Base-by-base conservation (phyloP, 805 yeast genomes). In the Cyberlindnera samutprakarnensis region DNA sequence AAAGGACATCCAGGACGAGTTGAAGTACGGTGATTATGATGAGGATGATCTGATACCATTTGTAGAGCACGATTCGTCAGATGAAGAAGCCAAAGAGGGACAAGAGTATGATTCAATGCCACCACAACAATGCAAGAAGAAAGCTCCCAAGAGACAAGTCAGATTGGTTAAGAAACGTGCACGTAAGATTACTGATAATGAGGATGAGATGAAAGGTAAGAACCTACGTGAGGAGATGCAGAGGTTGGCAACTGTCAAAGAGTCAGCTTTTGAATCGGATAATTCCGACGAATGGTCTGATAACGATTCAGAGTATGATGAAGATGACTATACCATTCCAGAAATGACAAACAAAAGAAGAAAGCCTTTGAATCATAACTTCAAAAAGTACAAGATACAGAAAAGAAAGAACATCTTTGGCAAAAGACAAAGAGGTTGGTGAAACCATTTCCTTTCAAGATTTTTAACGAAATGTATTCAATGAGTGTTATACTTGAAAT, bases 321-420 rank as follows among this genome's bases (percentile, higher is more conserved):
- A 22, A 20, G 20, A 32, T 32, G n/a, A 25, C 31, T 9, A 32
- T 8, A 17, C 11, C 2, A 45, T 42, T 14, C 54, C 22, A 17
- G 39, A 33, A 47, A 39, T 54, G 20, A 35, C 43, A 47, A 33
- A 41, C 46, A 39, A 59, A 53, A 43, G 36, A 69, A 37, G 58
- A 53, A 43, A 36, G 28, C 32, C 45, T 8, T 35, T 38, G 3
- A 32, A 46, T 18, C 28, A 30, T 8, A 75, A 75, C 47, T 75
- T 61, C 54, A 70, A 69, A 42, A 55, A 75, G 35, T 54, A 70
- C 31, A 75, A 72, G 48, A 61, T 75, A 28, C 57, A 54, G 33
- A 51, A 23, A n/a, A 26, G 18, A 27, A 22, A 28, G 5, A 28
- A 54, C 16, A 64, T 62, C 43, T 62, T 64, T 38, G 56, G 74